Evolutionary conservation across 352 stramenopile species (phyloP).

Genomic region (Phytophthora colocasiae): DNA sequence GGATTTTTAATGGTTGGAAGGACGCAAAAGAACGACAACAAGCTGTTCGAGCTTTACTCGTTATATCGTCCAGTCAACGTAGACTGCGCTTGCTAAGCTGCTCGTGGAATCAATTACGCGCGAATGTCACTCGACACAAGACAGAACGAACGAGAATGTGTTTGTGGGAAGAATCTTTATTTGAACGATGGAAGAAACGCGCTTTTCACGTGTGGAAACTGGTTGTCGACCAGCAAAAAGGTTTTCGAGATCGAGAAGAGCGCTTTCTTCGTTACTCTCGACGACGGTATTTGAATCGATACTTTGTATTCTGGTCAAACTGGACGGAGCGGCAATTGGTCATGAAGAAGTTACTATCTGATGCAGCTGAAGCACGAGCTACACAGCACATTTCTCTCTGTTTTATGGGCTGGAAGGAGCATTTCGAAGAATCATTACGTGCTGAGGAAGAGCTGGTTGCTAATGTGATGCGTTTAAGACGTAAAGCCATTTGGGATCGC

Average conservation of each 20-base stretch:
- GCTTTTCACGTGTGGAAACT: constrained; percentile 19
- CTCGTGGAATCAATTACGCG: constrained; percentile 19
- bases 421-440: neutral
- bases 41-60: constrained; percentile 18
- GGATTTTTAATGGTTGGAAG: constrained; percentile 18
- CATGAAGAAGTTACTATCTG: neutral
- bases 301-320: constrained; percentile 21
- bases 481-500: constrained; percentile 17
- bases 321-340: constrained; percentile 23
- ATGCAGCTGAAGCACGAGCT: constrained; percentile 6
- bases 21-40: constrained; percentile 15
- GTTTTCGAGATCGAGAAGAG: constrained; percentile 18
- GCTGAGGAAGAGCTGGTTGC: constrained; percentile 3
- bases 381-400: neutral
- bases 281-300: constrained; percentile 20
- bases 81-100: constrained; percentile 8
- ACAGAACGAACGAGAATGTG: constrained; percentile 3
- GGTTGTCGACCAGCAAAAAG: neutral
- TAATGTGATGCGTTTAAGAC: constrained; percentile 10
- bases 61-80: constrained; percentile 12
- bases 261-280: constrained; percentile 17
- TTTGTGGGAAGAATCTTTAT: constrained; percentile 11
- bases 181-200: neutral
- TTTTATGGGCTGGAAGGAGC: constrained; percentile 25
- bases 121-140: constrained; percentile 7